Percentiles rank a stretch among this genome's conserved stretches.
phyloP scores from a whole-genome alignment of 371 early-diverging fungal species.

The Apophysomyces trapeziformis region DNA sequence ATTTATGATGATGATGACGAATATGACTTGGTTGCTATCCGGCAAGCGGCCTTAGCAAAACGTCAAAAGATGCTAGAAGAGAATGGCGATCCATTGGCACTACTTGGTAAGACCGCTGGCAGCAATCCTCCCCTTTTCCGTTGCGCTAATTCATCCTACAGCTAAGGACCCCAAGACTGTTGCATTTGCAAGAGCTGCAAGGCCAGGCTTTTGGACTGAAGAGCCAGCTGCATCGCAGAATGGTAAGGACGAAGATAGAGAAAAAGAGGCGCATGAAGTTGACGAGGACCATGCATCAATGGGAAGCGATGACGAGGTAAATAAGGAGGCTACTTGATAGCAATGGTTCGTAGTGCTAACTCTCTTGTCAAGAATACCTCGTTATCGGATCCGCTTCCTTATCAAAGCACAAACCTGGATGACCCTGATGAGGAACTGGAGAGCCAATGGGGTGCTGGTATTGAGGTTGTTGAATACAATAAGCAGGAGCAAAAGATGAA shows the following conservation, averaged over 20 bases:
- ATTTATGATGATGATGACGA: slow-evolving; percentile 40
- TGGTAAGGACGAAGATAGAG: neutral
- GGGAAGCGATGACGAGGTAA: neutral
- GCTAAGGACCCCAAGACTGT: slow-evolving; percentile 47
- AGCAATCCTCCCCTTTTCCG: neutral
- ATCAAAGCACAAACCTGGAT: neutral
- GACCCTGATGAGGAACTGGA: neutral
- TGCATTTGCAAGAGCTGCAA: slow-evolving; percentile 53
- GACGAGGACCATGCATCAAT: neutral
- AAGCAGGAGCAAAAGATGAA: neutral
- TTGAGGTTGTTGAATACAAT: neutral
- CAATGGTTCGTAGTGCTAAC: no score
- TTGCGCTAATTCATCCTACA: neutral
- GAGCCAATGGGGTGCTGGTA: neutral
- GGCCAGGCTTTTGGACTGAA: slow-evolving; percentile 15
- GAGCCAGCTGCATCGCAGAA: neutral
- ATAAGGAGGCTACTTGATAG: neutral
- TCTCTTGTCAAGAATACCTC: no score
- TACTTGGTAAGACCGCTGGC: slow-evolving; percentile 24
- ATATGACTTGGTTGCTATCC: slow-evolving; percentile 42
- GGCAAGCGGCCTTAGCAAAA: slow-evolving; percentile 38
- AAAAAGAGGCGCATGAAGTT: neutral
- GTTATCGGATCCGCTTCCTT: neutral
- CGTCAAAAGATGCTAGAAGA: slow-evolving; percentile 36
- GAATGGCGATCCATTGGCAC: slow-evolving; percentile 34